phyloP scores from a whole-genome alignment of 169 alveolate species.

The Eimeria falciformis region DNA sequence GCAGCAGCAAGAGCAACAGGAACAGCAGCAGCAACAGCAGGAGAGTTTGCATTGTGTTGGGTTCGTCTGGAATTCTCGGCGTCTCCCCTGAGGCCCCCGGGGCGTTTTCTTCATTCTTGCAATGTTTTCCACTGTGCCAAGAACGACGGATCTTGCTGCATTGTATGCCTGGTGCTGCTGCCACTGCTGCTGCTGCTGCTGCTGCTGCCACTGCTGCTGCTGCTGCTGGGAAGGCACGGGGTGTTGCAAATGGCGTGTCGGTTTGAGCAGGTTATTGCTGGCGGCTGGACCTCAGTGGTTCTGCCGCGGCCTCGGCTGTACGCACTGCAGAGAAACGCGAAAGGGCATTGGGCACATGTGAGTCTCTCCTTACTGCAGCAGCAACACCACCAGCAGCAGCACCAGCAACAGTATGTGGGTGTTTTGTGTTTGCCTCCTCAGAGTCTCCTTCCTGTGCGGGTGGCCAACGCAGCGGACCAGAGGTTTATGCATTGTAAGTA shows the following conservation, averaged over 20 bases:
- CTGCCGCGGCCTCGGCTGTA: conserved; percentile 47
- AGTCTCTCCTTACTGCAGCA: background rate
- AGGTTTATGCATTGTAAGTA: conserved; percentile 68
- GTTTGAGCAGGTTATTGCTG: conserved; percentile 53
- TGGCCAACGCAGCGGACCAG: conserved; percentile 51
- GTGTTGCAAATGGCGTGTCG: background rate
- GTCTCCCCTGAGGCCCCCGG: conserved; percentile 55
- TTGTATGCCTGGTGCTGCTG: conserved; percentile 15
- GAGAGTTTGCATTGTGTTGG: conserved; percentile 20
- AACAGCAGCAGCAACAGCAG: background rate
- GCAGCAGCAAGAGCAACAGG: background rate
- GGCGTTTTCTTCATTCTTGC: conserved; percentile 57
- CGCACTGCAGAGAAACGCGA: conserved; percentile 47
- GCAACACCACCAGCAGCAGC: background rate
- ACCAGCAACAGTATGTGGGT: background rate
- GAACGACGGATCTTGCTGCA: conserved; percentile 50
- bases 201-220: conserved; percentile 1
- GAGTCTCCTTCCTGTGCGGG: conserved; percentile 63
- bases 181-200: background rate
- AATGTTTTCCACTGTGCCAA: conserved; percentile 34
- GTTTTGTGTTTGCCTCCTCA: conserved; percentile 23
- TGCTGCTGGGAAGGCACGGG: background rate
- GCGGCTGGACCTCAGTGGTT: conserved; percentile 68
- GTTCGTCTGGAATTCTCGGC: conserved; percentile 26
- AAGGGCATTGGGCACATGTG: conserved; percentile 60